Conservation (phyloP, 495 filamentous ascomycete species). For the Trichoderma orchidacearum region DNA sequence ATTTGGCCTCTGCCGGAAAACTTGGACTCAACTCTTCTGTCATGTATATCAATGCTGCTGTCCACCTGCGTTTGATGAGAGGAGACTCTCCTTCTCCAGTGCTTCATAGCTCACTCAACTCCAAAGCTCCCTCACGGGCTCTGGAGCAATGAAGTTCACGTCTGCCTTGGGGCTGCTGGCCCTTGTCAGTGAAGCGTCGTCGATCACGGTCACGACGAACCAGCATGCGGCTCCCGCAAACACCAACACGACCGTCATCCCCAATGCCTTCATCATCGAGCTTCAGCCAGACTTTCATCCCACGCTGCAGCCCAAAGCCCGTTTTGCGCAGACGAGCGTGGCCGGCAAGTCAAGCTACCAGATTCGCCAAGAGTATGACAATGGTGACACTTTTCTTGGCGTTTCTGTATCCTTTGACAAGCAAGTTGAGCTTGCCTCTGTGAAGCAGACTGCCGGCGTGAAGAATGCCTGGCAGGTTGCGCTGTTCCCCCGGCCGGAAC, state of each 20-base stretch:
- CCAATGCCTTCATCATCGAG: background rate
- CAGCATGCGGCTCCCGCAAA: background rate
- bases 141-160: background rate
- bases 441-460: background rate
- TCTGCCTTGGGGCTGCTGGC: background rate
- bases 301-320: background rate
- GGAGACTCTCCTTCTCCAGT: background rate
- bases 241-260: background rate
- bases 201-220: background rate
- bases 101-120: background rate
- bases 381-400: background rate
- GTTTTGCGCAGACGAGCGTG: background rate
- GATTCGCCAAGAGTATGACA: background rate
- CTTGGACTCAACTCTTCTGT: no score
- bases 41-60: no score
- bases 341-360: background rate
- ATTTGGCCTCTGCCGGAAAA: no score
- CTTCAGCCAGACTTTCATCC: background rate
- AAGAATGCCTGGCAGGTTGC: background rate
- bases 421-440: background rate
- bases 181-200: background rate
- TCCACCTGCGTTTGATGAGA: no score
- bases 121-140: background rate
- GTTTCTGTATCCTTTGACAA: background rate
- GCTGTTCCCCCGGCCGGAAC: background rate